phyloP scores from a whole-genome alignment of 2,329 filamentous ascomycete species.

The Huntiella omanensis region DNA sequence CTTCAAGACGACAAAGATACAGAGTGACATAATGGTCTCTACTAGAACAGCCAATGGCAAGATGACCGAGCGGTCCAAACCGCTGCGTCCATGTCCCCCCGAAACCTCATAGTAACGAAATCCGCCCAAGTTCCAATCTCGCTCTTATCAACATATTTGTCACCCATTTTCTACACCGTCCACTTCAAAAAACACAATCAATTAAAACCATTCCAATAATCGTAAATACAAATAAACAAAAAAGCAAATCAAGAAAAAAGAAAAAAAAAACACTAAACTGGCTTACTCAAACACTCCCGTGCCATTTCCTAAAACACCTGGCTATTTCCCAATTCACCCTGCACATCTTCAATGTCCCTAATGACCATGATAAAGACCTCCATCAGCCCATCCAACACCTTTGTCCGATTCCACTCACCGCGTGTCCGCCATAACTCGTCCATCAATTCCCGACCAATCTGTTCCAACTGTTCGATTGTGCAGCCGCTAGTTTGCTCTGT shows the following conservation, averaged over 20 bases:
- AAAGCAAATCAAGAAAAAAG: conserved; percentile 1
- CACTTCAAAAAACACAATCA: too few species aligned
- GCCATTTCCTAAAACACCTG: conserved; percentile 15
- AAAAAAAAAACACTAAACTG: not conserved
- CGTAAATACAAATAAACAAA: not conserved
- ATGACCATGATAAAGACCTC: conserved; percentile 61
- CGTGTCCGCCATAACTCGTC: conserved; percentile 67
- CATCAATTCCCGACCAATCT: conserved; percentile 82
- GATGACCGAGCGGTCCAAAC: conserved; percentile 10
- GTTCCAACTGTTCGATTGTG: conserved; percentile 85
- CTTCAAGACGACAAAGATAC: too few species aligned
- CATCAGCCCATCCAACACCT: conserved; percentile 44
- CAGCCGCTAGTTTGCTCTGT: conserved; percentile 53
- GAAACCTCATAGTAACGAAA: conserved; percentile 10
- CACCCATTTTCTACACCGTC: not conserved
- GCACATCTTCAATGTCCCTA: conserved; percentile 42
- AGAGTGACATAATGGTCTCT: too few species aligned
- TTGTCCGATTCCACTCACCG: conserved; percentile 65
- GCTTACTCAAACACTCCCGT: too few species aligned
- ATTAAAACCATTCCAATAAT: not conserved
- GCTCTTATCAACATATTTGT: conserved; percentile 18
- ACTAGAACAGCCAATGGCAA: not conserved
- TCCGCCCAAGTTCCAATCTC: conserved; percentile 13
- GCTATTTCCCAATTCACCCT: conserved; percentile 26
- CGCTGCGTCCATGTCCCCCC: conserved; percentile 7